Evolutionary conservation across 1,284 basidiomycete genomes (phyloP), one percentile per base, ranked within the genome.

Genomic region (Heliocybe sulcata): DNA sequence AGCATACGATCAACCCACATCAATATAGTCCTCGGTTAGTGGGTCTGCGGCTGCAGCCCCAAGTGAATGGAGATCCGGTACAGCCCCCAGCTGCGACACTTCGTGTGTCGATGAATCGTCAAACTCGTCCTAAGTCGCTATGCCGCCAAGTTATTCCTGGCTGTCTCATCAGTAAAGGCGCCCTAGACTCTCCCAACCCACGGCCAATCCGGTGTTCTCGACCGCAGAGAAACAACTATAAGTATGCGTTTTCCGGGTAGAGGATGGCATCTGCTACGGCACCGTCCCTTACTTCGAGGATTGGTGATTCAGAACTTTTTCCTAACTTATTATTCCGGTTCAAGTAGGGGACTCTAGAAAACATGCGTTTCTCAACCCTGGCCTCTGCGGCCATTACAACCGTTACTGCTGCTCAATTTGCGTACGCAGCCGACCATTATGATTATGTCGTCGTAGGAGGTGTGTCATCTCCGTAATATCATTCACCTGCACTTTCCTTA

Each of bases 401-500:
- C 8, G 47, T 29, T 49, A 12, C 27, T 25, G 47, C 47, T 49
- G 11, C 47, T 14, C 47, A n/a, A 11, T 29, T 49, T 22, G 22
- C 20, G 16, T n/a, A 49, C 23, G 27, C 47, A 49, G 47, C 47
- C 12, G 11, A 8, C 25, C 47, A 49, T 26, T 49, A 49, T 26
- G 47, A 49, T 26, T 49, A 49, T 26, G n/a, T 49, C 25, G 23
- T 49, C 16, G 47, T 49, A 25, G 47, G 47, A 49, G 47, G 47
- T 49, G 25, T 29, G 23, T 20, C 4, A 20, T 42, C 16, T 42
- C 16, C 19, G 3, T 25, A n/a, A 23, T 11, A 8, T 12, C 20
- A 49, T 22, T 29, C 10, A 8, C 20, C 8, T 22, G 6, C 8
- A 6, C 20, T 26, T 26, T 25, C 6, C 10, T 49, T 26, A 49